Conservation (phyloP, 2,329 filamentous ascomycete genomes). For the Aspergillus cejpii region DNA sequence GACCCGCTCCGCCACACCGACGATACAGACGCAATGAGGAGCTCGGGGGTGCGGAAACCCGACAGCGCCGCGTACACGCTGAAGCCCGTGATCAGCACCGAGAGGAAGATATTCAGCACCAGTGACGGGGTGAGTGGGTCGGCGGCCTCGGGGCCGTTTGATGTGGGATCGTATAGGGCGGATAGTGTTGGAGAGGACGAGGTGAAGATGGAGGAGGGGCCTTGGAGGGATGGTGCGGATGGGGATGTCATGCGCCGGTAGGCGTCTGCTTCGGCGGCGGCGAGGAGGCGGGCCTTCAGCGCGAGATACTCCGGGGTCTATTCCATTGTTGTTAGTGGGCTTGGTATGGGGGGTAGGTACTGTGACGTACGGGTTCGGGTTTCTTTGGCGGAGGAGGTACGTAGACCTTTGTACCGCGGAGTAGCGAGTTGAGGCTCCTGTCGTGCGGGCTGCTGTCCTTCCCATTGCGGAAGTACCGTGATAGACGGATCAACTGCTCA, state of each 20-base stretch:
- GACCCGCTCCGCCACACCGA: constrained; percentile 7
- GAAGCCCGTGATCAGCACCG: constrained; percentile 62
- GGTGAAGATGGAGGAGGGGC: constrained; percentile 43
- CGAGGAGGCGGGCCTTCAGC: constrained; percentile 77
- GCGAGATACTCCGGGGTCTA: constrained; percentile 71
- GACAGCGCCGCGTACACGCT: constrained; percentile 42
- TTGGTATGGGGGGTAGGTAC: not conserved
- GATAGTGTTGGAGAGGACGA: constrained; percentile 52
- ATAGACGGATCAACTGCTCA: constrained; percentile 35
- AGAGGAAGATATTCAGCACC: constrained; percentile 84
- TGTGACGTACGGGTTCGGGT: constrained; percentile 63
- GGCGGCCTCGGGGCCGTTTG: constrained; percentile 21
- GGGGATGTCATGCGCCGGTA: constrained; percentile 70
- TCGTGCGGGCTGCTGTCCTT: constrained; percentile 3
- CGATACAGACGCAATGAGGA: constrained; percentile 20
- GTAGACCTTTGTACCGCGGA: constrained; percentile 67
- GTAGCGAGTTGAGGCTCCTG: constrained; percentile 59
- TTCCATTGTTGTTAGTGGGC: not conserved
- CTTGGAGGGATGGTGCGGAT: constrained; percentile 50
- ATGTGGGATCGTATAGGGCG: constrained; percentile 37
- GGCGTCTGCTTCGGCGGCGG: constrained; percentile 70
- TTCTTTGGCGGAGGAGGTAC: constrained; percentile 73
- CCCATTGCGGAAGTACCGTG: constrained; percentile 24
- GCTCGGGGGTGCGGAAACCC: constrained; percentile 32
- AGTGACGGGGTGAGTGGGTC: constrained; percentile 50